phyloP scores from a whole-genome alignment of 2,329 filamentous ascomycete genomes.

The Penicillium sp. region DNA sequence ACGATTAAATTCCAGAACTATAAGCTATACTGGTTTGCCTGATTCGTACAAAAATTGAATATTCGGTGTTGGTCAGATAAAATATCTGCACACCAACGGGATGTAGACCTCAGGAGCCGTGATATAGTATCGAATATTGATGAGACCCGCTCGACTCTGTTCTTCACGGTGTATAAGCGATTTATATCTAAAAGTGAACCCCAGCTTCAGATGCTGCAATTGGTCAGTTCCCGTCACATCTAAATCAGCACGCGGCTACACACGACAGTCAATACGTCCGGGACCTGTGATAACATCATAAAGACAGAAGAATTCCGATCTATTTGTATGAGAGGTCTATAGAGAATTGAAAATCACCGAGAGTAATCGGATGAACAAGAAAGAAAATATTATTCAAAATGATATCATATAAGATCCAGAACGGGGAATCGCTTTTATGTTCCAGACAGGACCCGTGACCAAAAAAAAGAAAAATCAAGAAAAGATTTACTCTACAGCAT shows the following conservation, averaged over 20 bases:
- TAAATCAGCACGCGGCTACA: not conserved
- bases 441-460: constrained; percentile 17
- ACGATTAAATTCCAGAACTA: no score
- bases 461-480: constrained; percentile 2
- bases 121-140: no score
- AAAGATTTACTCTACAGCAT: constrained; percentile 36
- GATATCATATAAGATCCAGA: constrained; percentile 23
- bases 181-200: no score
- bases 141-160: no score
- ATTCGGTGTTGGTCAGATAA: not conserved
- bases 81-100: not conserved
- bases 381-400: constrained; percentile 14
- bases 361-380: constrained; percentile 1
- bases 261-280: not conserved
- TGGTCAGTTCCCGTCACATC: not conserved
- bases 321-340: not conserved
- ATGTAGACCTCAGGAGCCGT: not conserved
- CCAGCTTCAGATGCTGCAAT: not conserved
- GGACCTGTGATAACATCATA: not conserved
- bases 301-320: not conserved
- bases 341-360: not conserved
- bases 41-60: no score
- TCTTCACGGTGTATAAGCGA: no score
- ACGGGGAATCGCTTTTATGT: constrained; percentile 25
- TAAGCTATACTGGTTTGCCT: no score